phyloP scores from a whole-genome alignment of 306 rosid species.

The Leucaena leucocephala region DNA sequence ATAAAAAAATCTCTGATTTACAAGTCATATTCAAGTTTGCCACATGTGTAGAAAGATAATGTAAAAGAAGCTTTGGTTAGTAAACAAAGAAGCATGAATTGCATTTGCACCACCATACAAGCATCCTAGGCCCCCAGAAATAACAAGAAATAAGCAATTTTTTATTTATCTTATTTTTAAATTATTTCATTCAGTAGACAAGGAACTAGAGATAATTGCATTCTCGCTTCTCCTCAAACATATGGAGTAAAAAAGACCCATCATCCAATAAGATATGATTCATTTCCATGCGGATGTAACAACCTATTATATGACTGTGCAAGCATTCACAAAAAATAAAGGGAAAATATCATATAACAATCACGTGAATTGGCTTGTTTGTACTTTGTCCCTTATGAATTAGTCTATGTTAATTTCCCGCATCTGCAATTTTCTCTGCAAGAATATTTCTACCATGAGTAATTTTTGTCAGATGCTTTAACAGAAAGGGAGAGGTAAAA shows the following conservation, averaged over 20 bases:
- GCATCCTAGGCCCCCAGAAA: not conserved
- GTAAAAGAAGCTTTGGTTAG: not conserved
- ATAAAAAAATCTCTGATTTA: too few relatives aligned
- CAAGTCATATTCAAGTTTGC: too few relatives aligned
- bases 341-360: not conserved
- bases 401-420: too few relatives aligned
- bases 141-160: not conserved
- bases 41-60: not conserved
- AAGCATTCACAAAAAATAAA: not conserved
- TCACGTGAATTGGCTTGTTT: not conserved
- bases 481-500: not conserved
- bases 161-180: not conserved
- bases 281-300: not conserved
- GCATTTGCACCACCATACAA: not conserved
- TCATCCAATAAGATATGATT: constrained; percentile 12
- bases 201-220: not conserved
- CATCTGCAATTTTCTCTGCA: not conserved
- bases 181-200: not conserved
- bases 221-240: not conserved
- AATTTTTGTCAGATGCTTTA: not conserved
- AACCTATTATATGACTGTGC: not conserved
- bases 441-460: not conserved
- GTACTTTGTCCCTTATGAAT: not conserved
- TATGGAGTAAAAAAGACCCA: not conserved
- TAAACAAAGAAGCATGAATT: not conserved